Evolutionary conservation across 140 eudicot genomes (phyloP).

Genomic region (Ambrosia hybrid): DNA sequence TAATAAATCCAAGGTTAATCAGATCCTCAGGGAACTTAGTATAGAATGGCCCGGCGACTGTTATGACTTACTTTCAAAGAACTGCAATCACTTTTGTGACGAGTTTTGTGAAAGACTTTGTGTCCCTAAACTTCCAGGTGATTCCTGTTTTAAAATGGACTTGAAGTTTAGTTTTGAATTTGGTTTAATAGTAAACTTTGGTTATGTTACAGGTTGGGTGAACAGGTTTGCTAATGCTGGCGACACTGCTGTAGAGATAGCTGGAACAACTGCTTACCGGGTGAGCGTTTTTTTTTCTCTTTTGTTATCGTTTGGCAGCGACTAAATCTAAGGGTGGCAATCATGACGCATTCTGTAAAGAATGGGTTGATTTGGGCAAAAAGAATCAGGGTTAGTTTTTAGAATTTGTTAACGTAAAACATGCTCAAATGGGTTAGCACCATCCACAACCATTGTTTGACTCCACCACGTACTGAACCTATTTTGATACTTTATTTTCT

Average conservation of each 20-base stretch:
- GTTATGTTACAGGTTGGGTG: conserved; percentile 60
- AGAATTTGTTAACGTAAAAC: neutral
- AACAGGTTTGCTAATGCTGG: conserved; percentile 77
- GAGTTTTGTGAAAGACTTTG: conserved; percentile 88
- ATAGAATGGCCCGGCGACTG: conserved; percentile 90
- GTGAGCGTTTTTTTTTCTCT: conserved; percentile 25
- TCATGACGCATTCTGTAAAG: too few species aligned
- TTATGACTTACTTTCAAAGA: conserved; percentile 79
- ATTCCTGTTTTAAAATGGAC: neutral
- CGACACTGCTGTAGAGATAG: conserved; percentile 73
- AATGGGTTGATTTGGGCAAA: neutral
- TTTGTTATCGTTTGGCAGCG: neutral
- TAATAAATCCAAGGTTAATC: conserved; percentile 58
- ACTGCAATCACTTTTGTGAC: conserved; percentile 96
- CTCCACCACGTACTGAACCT: too few species aligned
- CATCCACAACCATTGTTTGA: too few species aligned
- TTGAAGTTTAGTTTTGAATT: neutral
- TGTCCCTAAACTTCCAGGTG: conserved; percentile 87
- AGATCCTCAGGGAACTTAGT: conserved; percentile 84
- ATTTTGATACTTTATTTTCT: too few species aligned
- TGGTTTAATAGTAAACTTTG: neutral
- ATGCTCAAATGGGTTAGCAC: too few species aligned
- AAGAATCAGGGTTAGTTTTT: too few species aligned
- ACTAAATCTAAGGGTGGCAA: too few species aligned
- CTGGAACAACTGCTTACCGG: conserved; percentile 63